These are phyloP conservation scores for Debaryomycetaceae sp. DNA, from an alignment of 1,139 yeast species.

Conservation along the genomic window DNA sequence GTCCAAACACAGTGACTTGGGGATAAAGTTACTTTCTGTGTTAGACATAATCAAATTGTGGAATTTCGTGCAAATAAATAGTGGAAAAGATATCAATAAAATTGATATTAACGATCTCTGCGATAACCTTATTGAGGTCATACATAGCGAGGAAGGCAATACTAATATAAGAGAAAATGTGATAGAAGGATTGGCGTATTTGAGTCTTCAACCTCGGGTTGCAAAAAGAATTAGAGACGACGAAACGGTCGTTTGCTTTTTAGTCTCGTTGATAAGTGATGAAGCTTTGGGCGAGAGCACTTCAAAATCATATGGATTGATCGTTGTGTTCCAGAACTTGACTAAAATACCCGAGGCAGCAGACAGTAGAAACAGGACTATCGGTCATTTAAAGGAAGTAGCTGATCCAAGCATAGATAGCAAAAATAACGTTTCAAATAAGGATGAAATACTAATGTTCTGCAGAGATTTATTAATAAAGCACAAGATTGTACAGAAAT, in stretches of 20 bases:
- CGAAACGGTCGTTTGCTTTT: conserved; percentile 22
- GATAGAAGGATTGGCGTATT: conserved; percentile 47
- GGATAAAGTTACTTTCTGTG: conserved; percentile 28
- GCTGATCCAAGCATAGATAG: conserved; percentile 23
- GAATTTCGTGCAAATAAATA: conserved; percentile 32
- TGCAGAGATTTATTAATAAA: conserved; percentile 25
- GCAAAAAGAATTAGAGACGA: conserved; percentile 31
- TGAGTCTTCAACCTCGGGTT: conserved; percentile 34
- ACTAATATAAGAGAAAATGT: conserved; percentile 16
- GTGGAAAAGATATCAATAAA: conserved; percentile 12
- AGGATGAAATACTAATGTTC: conserved; percentile 26
- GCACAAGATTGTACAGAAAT: conserved; percentile 22
- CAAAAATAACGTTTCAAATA: conserved; percentile 20
- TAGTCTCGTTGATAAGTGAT: conserved; percentile 5
- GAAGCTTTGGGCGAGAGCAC: not conserved
- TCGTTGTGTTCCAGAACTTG: conserved; percentile 22
- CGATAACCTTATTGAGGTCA: conserved; percentile 14
- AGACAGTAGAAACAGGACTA: conserved; percentile 9
- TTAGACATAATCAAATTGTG: conserved; percentile 42
- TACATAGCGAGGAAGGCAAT: conserved; percentile 8
- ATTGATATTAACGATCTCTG: conserved; percentile 19
- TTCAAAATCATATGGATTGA: conserved; percentile 27
- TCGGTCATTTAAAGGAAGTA: conserved; percentile 31
- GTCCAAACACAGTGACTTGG: conserved; percentile 10
- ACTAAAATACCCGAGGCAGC: conserved; percentile 24